A percentile compares a stretch with the other conserved stretches of the same genome.
Conservation (phyloP, 2,329 filamentous ascomycete species). For the Bipolaris cookei region DNA sequence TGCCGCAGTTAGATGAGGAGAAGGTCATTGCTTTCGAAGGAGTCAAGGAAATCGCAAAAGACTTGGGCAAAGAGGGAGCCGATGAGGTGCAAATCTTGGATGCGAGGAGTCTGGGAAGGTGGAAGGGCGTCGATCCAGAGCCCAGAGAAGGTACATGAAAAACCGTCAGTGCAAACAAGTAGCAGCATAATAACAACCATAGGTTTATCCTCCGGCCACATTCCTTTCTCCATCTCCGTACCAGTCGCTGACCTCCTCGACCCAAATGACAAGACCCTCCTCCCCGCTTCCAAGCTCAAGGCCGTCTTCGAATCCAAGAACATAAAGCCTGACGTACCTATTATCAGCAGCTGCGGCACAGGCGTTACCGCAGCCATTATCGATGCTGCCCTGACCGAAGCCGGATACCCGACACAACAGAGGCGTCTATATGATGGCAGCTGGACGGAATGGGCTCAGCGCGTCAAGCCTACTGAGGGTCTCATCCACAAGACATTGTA, state of each 20-base stretch:
- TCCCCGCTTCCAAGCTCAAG: constrained; percentile 73
- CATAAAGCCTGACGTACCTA: constrained; percentile 77
- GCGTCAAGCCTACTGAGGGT: constrained; percentile 66
- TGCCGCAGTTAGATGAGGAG: constrained; percentile 56
- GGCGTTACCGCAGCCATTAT: constrained; percentile 92
- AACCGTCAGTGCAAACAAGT: neutral
- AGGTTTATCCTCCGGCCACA: constrained; percentile 82
- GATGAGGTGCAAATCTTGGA: constrained; percentile 89
- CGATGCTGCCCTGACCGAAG: constrained; percentile 82
- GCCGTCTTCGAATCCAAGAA: constrained; percentile 81
- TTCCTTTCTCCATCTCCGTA: constrained; percentile 84
- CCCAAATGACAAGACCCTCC: constrained; percentile 78
- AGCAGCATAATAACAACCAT: constrained; percentile 3
- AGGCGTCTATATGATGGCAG: constrained; percentile 91
- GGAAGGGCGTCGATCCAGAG: constrained; percentile 82
- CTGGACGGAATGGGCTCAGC: constrained; percentile 88
- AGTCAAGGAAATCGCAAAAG: constrained; percentile 75
- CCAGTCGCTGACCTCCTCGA: constrained; percentile 83
- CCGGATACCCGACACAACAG: constrained; percentile 72
- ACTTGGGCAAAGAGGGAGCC: constrained; percentile 80
- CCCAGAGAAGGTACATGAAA: constrained; percentile 71
- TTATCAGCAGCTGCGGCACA: constrained; percentile 89
- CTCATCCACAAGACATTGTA: constrained; percentile 62
- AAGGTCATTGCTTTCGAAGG: constrained; percentile 84
- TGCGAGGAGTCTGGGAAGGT: constrained; percentile 79